These are phyloP conservation scores for Nothopassalora personata DNA, from an alignment of 2,329 filamentous ascomycete genomes.

Conservation along the genomic window DNA sequence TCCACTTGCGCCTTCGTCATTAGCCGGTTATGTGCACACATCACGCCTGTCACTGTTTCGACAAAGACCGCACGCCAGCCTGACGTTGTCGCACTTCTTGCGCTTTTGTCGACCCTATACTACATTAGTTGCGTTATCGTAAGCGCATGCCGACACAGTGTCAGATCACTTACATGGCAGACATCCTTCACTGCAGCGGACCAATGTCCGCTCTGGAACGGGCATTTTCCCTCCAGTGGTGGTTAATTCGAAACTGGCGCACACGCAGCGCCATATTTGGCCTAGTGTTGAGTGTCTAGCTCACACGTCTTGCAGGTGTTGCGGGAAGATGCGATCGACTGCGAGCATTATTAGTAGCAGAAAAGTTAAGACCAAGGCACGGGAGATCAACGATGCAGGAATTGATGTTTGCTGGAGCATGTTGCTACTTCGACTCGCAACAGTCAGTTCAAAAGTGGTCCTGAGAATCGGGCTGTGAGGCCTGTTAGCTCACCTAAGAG, in stretches of 20 bases:
- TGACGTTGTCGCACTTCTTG: constrained; percentile 19
- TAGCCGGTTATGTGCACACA: constrained; percentile 11
- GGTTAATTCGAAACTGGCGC: constrained; percentile 1
- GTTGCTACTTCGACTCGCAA: no score
- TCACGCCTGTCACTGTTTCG: constrained; percentile 16
- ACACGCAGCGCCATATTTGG: no score
- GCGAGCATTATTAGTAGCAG: not conserved
- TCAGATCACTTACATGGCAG: not conserved
- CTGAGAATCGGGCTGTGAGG: no score
- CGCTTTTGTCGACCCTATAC: constrained; percentile 19
- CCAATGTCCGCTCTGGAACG: not conserved
- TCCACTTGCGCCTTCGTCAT: not conserved
- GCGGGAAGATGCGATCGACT: no score
- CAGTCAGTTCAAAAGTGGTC: no score
- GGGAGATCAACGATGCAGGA: no score
- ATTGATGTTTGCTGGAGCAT: no score
- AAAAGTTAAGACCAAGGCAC: no score
- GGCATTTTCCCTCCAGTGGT: not conserved
- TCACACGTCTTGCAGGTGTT: no score
- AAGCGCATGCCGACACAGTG: not conserved
- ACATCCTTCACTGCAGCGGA: not conserved
- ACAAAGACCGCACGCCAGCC: constrained; percentile 16
- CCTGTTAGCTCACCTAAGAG: no score
- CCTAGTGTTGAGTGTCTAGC: no score
- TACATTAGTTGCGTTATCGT: not conserved